Percentiles rank a stretch among this genome's conserved stretches.
Conservation (phyloP, 73 alveolate genomes). For the Durusdinium trenchii region DNA sequence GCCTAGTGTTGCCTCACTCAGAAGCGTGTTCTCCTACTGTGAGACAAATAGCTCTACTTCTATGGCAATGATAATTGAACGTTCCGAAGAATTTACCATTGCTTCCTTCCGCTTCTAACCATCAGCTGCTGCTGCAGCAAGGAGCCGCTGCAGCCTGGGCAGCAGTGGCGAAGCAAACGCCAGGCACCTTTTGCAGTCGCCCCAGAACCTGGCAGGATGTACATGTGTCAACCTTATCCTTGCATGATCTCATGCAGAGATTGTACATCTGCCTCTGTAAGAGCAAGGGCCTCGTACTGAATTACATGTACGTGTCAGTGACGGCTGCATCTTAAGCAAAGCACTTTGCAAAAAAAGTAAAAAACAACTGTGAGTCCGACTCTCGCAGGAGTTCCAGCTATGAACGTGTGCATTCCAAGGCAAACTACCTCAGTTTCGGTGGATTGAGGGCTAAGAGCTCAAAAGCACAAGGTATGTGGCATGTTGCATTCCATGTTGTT, state of each 20-base stretch:
- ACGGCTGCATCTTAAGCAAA: too few relatives aligned
- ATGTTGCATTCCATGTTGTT: too few relatives aligned
- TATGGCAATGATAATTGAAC: too few relatives aligned
- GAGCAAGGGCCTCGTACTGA: constrained; percentile 50
- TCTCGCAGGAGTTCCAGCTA: constrained; percentile 76
- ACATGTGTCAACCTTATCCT: background rate
- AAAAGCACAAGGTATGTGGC: background rate
- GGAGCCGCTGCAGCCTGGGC: background rate
- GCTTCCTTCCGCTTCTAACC: background rate
- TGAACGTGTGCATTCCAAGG: constrained; percentile 73
- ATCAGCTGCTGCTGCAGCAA: background rate
- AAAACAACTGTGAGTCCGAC: background rate
- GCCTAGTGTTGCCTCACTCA: too few relatives aligned
- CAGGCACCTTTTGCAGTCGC: constrained; percentile 65
- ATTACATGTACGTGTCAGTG: background rate
- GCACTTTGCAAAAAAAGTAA: too few relatives aligned
- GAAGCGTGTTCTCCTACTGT: too few relatives aligned
- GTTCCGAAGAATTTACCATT: too few relatives aligned
- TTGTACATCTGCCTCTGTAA: constrained; percentile 34
- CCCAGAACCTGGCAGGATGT: constrained; percentile 8
- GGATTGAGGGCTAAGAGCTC: too few relatives aligned
- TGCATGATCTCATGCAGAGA: background rate
- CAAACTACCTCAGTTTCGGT: constrained; percentile 67
- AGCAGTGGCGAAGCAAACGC: constrained; percentile 89
- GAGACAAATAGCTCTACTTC: too few relatives aligned